Conservation (phyloP, 2,329 filamentous ascomycete genomes). For the Monosporascus sp. region DNA sequence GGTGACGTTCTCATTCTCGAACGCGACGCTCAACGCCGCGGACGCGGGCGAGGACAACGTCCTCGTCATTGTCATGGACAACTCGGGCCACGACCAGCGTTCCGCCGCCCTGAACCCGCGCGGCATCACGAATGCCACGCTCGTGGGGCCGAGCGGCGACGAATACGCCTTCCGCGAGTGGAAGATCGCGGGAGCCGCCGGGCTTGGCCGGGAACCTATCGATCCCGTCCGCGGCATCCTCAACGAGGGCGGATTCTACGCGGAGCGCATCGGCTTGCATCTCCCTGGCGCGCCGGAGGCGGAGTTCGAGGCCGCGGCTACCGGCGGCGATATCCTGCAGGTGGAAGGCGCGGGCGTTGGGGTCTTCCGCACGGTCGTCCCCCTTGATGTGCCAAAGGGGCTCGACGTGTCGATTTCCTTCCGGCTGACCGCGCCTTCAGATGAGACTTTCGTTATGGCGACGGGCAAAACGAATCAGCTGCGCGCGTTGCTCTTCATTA, state of each 20-base stretch:
- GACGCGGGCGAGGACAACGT: conserved; percentile 32
- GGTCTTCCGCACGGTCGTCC: conserved; percentile 49
- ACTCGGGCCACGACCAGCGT: conserved; percentile 54
- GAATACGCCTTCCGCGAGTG: conserved; percentile 43
- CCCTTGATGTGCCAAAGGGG: conserved; percentile 43
- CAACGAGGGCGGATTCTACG: conserved; percentile 54
- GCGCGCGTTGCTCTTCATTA: conserved; percentile 55
- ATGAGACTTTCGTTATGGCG: conserved; percentile 31
- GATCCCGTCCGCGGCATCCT: conserved; percentile 51
- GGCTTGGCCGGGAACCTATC: conserved; percentile 37
- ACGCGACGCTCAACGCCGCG: conserved; percentile 35
- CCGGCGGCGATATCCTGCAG: conserved; percentile 30
- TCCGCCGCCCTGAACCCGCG: conserved; percentile 41
- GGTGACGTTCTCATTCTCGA: conserved; percentile 44
- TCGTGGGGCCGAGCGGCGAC: conserved; percentile 30
- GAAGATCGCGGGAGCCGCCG: conserved; percentile 54
- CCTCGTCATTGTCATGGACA: conserved; percentile 53
- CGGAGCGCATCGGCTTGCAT: conserved; percentile 54
- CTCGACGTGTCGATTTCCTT: conserved; percentile 54
- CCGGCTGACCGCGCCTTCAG: conserved; percentile 39
- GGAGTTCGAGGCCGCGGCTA: conserved; percentile 32
- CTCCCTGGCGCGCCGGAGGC: conserved; percentile 49
- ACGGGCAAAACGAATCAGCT: conserved; percentile 30
- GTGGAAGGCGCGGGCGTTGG: conserved; percentile 45
- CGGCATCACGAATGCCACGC: conserved; percentile 48